These are phyloP conservation scores for Ophiostoma triangulosporum DNA, from an alignment of 2,329 filamentous ascomycete species.

Conservation along the genomic window DNA sequence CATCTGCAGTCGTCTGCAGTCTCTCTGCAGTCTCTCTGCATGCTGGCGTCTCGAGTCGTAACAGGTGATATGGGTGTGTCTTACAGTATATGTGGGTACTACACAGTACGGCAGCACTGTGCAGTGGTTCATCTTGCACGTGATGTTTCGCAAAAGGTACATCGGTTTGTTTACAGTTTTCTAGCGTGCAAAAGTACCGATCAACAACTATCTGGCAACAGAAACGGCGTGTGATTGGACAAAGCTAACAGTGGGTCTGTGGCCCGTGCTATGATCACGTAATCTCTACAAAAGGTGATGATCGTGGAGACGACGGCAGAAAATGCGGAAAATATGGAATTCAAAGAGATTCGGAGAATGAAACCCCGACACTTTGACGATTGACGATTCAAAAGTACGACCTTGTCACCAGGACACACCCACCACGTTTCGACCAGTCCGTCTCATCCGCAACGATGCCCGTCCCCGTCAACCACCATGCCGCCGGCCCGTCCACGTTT, in stretches of 20 bases:
- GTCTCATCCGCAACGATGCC: constrained; percentile 18
- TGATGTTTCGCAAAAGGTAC: neutral
- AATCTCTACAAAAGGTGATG: neutral
- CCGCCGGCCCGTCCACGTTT: constrained; percentile 33
- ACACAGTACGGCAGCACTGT: neutral
- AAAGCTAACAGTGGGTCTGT: neutral
- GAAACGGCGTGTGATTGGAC: constrained; percentile 3
- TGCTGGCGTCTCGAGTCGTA: neutral
- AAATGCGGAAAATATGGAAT: neutral
- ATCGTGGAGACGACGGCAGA: neutral
- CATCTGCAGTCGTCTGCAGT: neutral
- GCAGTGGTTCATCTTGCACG: neutral
- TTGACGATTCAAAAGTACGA: neutral
- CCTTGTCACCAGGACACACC: neutral
- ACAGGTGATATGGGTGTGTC: no score
- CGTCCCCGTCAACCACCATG: constrained; percentile 18
- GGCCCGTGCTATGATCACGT: neutral
- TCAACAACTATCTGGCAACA: neutral
- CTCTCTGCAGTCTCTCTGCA: neutral
- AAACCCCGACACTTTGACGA: neutral
- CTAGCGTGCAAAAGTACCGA: neutral
- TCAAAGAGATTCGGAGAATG: neutral
- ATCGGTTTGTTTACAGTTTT: neutral
- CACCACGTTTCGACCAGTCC: neutral
- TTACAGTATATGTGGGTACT: no score